A percentile compares a stretch with the other conserved stretches of the same genome.
Conservation (phyloP, 441 rosid species). For the Gossypium lobatum region DNA sequence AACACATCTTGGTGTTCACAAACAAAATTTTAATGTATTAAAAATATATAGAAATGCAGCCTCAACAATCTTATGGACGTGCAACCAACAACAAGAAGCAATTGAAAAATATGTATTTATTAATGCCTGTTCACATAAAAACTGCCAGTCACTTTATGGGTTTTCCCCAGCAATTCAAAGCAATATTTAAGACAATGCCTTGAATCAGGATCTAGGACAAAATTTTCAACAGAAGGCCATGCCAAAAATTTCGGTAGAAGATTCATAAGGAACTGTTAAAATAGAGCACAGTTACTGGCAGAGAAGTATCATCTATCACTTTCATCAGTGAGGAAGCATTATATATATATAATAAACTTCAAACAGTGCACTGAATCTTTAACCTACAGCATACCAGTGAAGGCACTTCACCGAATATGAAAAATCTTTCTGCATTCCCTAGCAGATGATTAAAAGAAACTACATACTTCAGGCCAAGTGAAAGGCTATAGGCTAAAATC, state of each 20-base stretch:
- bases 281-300: not conserved
- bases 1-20: not conserved
- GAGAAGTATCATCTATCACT: not conserved
- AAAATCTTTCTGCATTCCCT: constrained; percentile 10
- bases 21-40: not conserved
- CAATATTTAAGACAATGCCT: not conserved
- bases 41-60: not conserved
- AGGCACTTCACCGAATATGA: constrained; percentile 8
- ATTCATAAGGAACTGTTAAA: not conserved
- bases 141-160: not conserved
- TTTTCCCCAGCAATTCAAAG: not conserved
- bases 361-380: not conserved
- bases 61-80: not conserved
- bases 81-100: not conserved
- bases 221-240: not conserved
- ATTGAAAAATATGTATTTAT: not conserved
- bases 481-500: not conserved
- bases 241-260: not conserved
- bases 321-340: not conserved
- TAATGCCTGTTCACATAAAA: not conserved
- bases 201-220: not conserved
- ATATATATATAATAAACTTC: not conserved
- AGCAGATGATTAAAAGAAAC: not conserved
- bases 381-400: not conserved
- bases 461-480: constrained; percentile 1